Evolutionary conservation across 352 stramenopile species (phyloP), one percentile per base, ranked within the genome.

Genomic region (Globisporangium yorkense): DNA sequence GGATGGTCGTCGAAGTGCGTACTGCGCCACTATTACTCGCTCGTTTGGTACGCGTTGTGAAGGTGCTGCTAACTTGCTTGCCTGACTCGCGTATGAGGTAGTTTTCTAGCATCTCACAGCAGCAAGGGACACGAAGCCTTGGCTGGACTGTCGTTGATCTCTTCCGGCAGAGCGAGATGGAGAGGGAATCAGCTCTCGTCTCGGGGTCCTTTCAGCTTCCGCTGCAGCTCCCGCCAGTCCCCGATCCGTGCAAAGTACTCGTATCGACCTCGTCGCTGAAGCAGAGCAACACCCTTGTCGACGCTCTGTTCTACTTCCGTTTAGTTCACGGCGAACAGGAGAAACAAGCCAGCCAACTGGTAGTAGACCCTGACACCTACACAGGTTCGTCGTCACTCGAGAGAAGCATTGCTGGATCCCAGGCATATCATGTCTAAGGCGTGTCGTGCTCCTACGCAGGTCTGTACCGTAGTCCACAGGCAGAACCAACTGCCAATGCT

Each of bases 131-230:
- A 40, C 68, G 46, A n/a, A 78, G 56, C 44, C 49, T 84, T 33
- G 76, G 72, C 18, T 84, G 76, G 76, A 76, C 66, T 44, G 66
- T 51, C 0, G 58, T 81, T 21, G 59, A 72, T 1, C 41, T 83
- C 0, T 87, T 87, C 50, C 56, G 46, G 24, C 13, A 35, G 3
- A 39, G 40, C 18, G 52, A 60, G 27, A 10, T 3, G 46, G 37
- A 54, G 12, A 47, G 45, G 29, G 61, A 65, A 3, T 18, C 69
- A 37, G 37, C 21, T 46, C 47, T 80, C 43, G 29, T 21, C 24
- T 51, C 51, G 21, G 74, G 76, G 0, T 66, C 50, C 37, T 72
- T 80, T 40, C 79, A 78, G 35, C 57, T 83, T 40, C 65, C 65
- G 12, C 55, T 87, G 40, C 77, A 61, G 27, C 55, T 62, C n/a